Base-by-base conservation (phyloP, 176 grass and related monocot genomes). In the Panicum miliaceum region DNA sequence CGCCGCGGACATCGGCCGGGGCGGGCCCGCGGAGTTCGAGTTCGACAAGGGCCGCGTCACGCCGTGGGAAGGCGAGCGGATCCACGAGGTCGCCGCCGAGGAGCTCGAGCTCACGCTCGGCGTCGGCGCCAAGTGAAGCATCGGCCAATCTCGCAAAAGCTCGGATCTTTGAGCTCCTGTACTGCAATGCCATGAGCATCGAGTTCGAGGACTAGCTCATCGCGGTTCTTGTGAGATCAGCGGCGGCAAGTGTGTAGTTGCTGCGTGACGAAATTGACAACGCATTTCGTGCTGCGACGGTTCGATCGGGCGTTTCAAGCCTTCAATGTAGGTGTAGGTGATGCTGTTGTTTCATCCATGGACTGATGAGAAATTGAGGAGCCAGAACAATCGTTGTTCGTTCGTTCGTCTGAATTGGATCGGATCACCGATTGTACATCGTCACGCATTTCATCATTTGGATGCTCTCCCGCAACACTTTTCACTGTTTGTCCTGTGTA, bases 21-120 rank as follows among this genome's bases (percentile, higher is more conserved):
- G 73, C 56, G 88, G 84, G 3, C 73, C 79, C 14, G 25, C 45
- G 57, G 96, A 99, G 70, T 96, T 96, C 83, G 96, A 96, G 80
- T 99, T 99, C 69, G 96, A 94, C 68, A 96, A 88, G 63, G 78
- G 91, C 12, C 90, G 83, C 3, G 85, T 99, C 19, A 95, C 89
- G 53, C 89, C 93, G 48, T 99, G 96, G 96, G 93, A 94, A 75
- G 96, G 96, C 26, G 96, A 96, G 88, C 66, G 91, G 71, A 99
- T 99, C 89, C 96, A 99, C 29, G 96, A 99, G 69, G 93, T 99
- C 27, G 91, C 88, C 45, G 88, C 91, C 61, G 96, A 96, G 52
- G 96, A 96, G 75, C 93, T 96, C 2, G 93, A 99, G 76, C 91
- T 99, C 87, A 99, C 93, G 42, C 92, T 94, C 34, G 88, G 88